These are phyloP conservation scores for Vitis vinifera DNA, from an alignment of 164 flowering plant species.

Conservation along the genomic window ASM3070453v1 NC_081814.1:3206501-3207000, in stretches of 20 bases:
- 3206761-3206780: too few relatives aligned
- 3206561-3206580: constrained; percentile 77
- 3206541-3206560: constrained; percentile 80
- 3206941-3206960: too few relatives aligned
- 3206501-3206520: neutral
- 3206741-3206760: neutral
- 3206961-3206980: too few relatives aligned
- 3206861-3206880: too few relatives aligned
- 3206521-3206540: constrained; percentile 57
- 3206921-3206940: too few relatives aligned
- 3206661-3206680: neutral
- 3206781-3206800: too few relatives aligned
- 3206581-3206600: constrained; percentile 71
- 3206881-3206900: too few relatives aligned
- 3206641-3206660: constrained; percentile 84
- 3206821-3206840: too few relatives aligned
- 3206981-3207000: too few relatives aligned
- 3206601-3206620: constrained; percentile 81
- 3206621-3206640: constrained; percentile 87
- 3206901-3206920: too few relatives aligned
- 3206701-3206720: neutral
- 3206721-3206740: neutral
- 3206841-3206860: too few relatives aligned
- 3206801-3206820: too few relatives aligned
- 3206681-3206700: neutral